phyloP scores from a whole-genome alignment of 2,329 filamentous ascomycete species.

The Rhynchosporium graminicola region DNA sequence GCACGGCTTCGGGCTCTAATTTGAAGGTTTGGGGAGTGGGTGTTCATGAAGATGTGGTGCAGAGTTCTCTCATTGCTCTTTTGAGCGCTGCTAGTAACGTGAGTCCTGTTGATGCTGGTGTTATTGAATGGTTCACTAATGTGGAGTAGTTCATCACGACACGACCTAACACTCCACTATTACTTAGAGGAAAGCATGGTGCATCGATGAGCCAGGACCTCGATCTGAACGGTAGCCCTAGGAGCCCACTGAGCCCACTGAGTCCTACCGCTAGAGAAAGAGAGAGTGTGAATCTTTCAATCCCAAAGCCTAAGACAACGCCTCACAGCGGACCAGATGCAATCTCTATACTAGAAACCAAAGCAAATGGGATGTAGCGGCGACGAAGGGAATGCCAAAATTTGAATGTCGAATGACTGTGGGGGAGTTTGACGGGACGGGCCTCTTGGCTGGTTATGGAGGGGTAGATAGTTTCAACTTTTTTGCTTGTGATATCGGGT shows the following conservation, averaged over 20 bases:
- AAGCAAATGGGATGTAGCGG: conserved; percentile 42
- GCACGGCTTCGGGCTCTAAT: conserved; percentile 65
- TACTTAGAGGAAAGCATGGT: conserved; percentile 59
- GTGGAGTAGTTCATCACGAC: conserved; percentile 67
- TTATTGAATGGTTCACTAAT: conserved; percentile 17
- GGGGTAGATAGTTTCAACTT: conserved; percentile 30
- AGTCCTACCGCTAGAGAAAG: conserved; percentile 4
- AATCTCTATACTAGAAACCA: conserved; percentile 45
- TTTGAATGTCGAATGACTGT: conserved; percentile 2
- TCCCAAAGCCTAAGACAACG: conserved; percentile 33
- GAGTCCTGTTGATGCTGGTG: conserved; percentile 46
- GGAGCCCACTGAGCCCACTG: conserved; percentile 19
- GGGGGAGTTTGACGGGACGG: conserved; percentile 25
- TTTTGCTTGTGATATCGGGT: conserved; percentile 19
- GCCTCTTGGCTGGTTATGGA: conserved; percentile 21
- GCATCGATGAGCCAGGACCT: conserved; percentile 44
- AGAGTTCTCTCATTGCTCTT: conserved; percentile 83
- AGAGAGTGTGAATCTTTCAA: conserved; percentile 31
- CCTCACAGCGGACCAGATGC: conserved; percentile 38
- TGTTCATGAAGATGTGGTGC: conserved; percentile 89
- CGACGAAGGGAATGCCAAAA: background rate
- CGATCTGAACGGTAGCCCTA: conserved; percentile 37
- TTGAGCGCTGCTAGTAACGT: conserved; percentile 84
- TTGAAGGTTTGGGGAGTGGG: conserved; percentile 87
- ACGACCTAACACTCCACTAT: conserved; percentile 66